Percentiles rank a stretch among this genome's conserved stretches.
These are phyloP conservation scores for Metarhizium humberi DNA, from an alignment of 2,329 filamentous ascomycete genomes.

Conservation along the genomic window DNA sequence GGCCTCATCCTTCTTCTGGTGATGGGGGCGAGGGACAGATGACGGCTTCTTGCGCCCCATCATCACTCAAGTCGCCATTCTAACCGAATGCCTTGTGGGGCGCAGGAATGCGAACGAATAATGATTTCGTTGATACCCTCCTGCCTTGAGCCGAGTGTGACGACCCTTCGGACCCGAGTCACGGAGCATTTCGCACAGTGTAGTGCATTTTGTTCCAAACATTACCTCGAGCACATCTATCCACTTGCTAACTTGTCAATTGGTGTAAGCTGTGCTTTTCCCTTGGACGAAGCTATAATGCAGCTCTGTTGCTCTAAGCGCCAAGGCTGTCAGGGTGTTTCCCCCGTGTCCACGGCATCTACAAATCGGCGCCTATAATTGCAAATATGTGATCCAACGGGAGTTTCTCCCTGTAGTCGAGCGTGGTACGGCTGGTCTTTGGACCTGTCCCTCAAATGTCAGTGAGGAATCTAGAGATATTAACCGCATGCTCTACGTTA, in stretches of 20 bases:
- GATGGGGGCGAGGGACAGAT: background rate
- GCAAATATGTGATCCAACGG: background rate
- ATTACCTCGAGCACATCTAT: background rate
- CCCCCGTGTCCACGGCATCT: background rate
- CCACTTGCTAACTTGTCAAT: background rate
- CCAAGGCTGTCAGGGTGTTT: background rate
- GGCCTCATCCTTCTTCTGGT: background rate
- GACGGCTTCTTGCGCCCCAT: background rate
- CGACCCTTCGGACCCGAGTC: conserved; percentile 5
- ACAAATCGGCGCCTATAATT: background rate
- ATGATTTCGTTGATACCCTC: background rate
- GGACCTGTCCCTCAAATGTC: background rate
- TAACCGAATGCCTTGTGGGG: background rate
- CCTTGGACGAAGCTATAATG: background rate
- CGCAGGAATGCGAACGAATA: background rate
- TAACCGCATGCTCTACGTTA: background rate
- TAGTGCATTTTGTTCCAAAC: background rate
- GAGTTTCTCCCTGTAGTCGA: background rate
- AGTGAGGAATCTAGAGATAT: background rate
- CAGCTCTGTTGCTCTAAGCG: background rate
- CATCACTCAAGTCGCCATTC: background rate
- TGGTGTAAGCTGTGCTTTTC: background rate
- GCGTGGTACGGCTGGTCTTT: background rate
- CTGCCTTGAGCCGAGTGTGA: conserved; percentile 3
- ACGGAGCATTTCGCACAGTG: background rate